Base-by-base conservation (phyloP, 192 early-diverging fungal genomes). In the Spizellomyces punctatus region DNA sequence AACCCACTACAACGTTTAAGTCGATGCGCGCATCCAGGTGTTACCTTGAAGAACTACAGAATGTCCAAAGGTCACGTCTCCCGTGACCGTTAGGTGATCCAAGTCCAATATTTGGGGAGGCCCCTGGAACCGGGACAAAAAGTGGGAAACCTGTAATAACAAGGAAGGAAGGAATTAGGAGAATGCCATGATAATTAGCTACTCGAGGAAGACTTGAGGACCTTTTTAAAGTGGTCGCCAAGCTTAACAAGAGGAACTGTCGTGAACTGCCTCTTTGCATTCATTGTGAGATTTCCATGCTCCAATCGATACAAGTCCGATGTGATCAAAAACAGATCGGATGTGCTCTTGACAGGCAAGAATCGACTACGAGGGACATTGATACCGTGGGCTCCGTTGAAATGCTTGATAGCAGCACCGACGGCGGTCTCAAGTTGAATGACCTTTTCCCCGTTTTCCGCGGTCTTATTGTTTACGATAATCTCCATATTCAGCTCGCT, bases 351-450 rank as follows among this genome's bases (percentile, higher is more conserved):
- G 67, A 99, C 98, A 47, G 98, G 98, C 82, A 99, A 85, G 88
- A 99, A 99, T 66, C 98, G 93, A 72, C 82, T 90, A 63, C 98
- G 91, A 8, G 96, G 96, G n/a, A 99, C 98, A 74, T 99, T 99
- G 77, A 99, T 86, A 69, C 98, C 98, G 66, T 95, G 94, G 9
- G 95, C 92, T 47, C 89, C 90, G 16, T 89, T 82, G 77, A 99
- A 99, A 83, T 98, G 95, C 84, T 98, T 97, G 84, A 98, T 99
- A 52, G 92, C 96, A 4, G 98, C 96, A 79, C 98, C 98, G 42
- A 98, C 98, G 48, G 98, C 98, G 9, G 98, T 99, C 83, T 99
- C 98, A 16, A 99, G 86, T 83, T 99, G 98, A 59, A 99, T 92
- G 3, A 98, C 94, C 79, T 96, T 96, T 71, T 96, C 94, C 65